Base-by-base conservation (phyloP, 257 asterid genomes). In the Vinca minor region DNA sequence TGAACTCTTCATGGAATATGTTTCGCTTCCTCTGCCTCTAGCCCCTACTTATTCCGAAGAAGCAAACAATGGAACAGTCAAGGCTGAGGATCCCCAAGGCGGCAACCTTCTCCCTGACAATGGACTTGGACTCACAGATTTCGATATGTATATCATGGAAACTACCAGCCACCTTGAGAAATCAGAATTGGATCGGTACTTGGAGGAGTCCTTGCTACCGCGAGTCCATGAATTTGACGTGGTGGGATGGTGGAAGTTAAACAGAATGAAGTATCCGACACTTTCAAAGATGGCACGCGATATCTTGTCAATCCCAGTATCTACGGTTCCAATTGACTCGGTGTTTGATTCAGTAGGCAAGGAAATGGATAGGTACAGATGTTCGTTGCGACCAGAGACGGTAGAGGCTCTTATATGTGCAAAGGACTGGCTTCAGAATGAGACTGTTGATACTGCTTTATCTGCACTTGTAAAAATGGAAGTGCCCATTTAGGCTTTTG, bases 241-340 rank as follows among this genome's bases (percentile, higher is more conserved):
- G 28, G 50, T 89, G 1, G 95, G 96, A 14, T 93, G 97, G 97
- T 93, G 98, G 98, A 87, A 89, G 56, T 64, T 84, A 28, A 89
- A 93, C 82, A 61, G 91, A 62, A 71, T 72, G 71, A 93, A 87
- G 82, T 89, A 87, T 68, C 98, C 98, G 0, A 87, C 97, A 0
- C 91, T 93, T 0, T 93, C 98, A 4, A 89, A 82, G 82, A 89
- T 89, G 97, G 98, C 97, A 0, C 80, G 97, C 0, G 97, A 93
- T 63, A 83, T 93, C 36, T 73, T 93, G 87, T 85, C 96, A 1
- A 77, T 93, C 17, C 96, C 98, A 0, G 95, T 89, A 39, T 82
- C 85, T 42, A 81, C 98, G 0, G 90, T 87, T 5, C 78, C 94
- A 0, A 71, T 77, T 0, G 71, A 69, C 1, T 76, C 90, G 0